Percentiles rank a stretch among this genome's conserved stretches.
Conservation (phyloP, 352 stramenopile genomes). For the Aphanomyces astaci region DNA sequence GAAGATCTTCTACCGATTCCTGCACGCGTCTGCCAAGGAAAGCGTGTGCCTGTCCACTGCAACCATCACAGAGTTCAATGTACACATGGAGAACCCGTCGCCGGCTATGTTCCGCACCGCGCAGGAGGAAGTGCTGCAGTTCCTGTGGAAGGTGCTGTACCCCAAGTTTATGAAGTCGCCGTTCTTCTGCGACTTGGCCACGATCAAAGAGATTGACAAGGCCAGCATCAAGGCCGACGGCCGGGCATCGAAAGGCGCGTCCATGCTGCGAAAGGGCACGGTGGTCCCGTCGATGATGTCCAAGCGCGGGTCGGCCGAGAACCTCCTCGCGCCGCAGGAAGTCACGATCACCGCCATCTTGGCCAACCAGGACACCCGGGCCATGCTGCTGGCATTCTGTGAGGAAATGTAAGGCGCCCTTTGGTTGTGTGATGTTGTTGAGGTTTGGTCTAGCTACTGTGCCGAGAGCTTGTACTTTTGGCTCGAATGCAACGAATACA, state of each 20-base stretch:
- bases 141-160: slow-evolving; percentile 57
- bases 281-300: neutral
- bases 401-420: slow-evolving; percentile 60
- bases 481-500: slow-evolving; percentile 77
- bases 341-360: slow-evolving; percentile 53
- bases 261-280: neutral
- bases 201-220: neutral
- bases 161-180: slow-evolving; percentile 68
- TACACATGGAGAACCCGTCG: slow-evolving; percentile 33
- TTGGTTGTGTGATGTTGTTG: too few relatives aligned
- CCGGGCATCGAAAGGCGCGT: neutral
- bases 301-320: neutral
- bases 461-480: slow-evolving; percentile 80
- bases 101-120: slow-evolving; percentile 64
- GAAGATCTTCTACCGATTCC: slow-evolving; percentile 61
- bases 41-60: slow-evolving; percentile 37
- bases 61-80: slow-evolving; percentile 30
- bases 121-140: slow-evolving; percentile 58
- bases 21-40: slow-evolving; percentile 50
- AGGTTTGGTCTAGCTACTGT: slow-evolving; percentile 39
- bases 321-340: slow-evolving; percentile 3
- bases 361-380: slow-evolving; percentile 49
- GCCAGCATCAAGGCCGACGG: neutral
- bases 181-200: slow-evolving; percentile 30
- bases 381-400: slow-evolving; percentile 61